Base-by-base conservation (phyloP, 495 filamentous ascomycete genomes). In the Trichoderma gamsii region DNA sequence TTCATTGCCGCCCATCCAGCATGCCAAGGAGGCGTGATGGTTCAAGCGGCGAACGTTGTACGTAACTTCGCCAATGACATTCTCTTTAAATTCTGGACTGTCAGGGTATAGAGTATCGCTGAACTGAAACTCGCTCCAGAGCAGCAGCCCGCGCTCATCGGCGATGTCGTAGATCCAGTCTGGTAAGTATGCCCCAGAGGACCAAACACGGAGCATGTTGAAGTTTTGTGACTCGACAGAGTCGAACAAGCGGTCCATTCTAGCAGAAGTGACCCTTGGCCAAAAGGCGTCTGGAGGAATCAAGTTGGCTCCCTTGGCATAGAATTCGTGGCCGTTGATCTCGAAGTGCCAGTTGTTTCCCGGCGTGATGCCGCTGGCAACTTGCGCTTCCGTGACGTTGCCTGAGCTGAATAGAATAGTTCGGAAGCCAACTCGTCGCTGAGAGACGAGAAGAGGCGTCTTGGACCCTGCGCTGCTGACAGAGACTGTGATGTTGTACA, bases 151-250 rank as follows among this genome's bases (percentile, higher is more conserved):
- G 67, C 80, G 77, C 72, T 89, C 83, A 69, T 90, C 88, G 8
- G 87, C 88, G 16, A 89, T 76, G 68, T 90, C 87, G 70, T 88
- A 90, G 64, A 90, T 87, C 65, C 87, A 89, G 71, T 89, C 88
- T 2, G 85, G 86, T 18, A 83, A 79, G 69, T 90, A 90, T 4
- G 85, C 82, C 23, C 88, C 86, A 13, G 83, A 85, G 1, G 86
- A 79, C 88, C 88, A 90, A 13, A 89, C 84, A 0, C 87, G 84
- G 5, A 90, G 81, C 87, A 90, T 89, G 71, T 90, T 90, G 72
- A 89, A 86, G 67, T 88, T 86, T 6, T 83, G 87, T 6, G 77
- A 82, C 4, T 84, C 75, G 3, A 84, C 84, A 0, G 85, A 82
- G 64, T 85, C 76, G 68, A 90, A 87, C 5, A 89, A 72, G 41